Evolutionary conservation across 371 early-diverging fungal species (phyloP), one percentile per base, ranked within the genome.

Genomic region (Lichtheimia ramosa): DNA sequence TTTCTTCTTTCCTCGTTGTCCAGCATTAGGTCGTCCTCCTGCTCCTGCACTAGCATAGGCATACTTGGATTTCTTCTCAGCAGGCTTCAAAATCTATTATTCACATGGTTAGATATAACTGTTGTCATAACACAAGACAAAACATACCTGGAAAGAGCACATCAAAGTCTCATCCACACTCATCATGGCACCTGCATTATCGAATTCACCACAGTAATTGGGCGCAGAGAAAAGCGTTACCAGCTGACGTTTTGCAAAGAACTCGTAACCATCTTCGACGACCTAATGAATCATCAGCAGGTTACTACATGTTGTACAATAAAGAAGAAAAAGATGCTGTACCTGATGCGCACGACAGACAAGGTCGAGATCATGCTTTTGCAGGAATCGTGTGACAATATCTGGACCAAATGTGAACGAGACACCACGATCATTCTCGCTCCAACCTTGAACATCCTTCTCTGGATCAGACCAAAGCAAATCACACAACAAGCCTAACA

Each of bases 121-220:
- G 34, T 34, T 10, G 8, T 34, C 34, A 15, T n/a, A 46, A 15
- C 15, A 24, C 24, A 25, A n/a, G 4, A 15, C 18, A 10, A 21
- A 20, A 1, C 40, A 51, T 56, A 73, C 70, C 69, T 92, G 89
- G 83, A 94, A 93, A 12, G 89, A 89, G 70, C 98, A 98, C 65
- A 94, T 77, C 58, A 98, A 79, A 21, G 93, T 89, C 64, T 93
- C 90, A 64, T 92, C 92, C 41, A 98, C 95, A 42, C 87, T 85
- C 97, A 98, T 95, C 73, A 97, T 92, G 2, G 94, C 97, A 7
- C 95, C 96, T 43, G 83, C 86, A 58, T 97, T 98, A 64, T 96
- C 96, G 77, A 97, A 98, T 75, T 97, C 97, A 41, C 97, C 98
- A 68, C 99, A 99, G 70, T 98, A 99, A 77, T 99, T 98, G 42